These are phyloP conservation scores for Diaporthe citriasiana DNA, from an alignment of 2,329 filamentous ascomycete species.

Conservation along the genomic window DNA sequence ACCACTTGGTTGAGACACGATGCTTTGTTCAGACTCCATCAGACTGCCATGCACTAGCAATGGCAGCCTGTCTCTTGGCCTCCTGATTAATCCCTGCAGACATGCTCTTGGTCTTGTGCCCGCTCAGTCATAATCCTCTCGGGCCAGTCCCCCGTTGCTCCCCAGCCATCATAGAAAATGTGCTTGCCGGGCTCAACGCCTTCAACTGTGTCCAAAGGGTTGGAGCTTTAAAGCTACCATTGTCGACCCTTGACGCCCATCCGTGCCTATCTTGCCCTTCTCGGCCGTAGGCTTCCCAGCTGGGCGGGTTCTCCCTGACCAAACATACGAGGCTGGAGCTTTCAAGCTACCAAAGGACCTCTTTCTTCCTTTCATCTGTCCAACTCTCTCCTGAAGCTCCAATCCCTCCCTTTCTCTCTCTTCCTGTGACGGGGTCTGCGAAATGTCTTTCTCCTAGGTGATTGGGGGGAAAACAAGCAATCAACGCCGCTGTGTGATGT, in stretches of 20 bases:
- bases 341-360: slow-evolving; percentile 75
- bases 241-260: slow-evolving; percentile 54
- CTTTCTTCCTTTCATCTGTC: slow-evolving; percentile 37
- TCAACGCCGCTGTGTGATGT: slow-evolving; percentile 52
- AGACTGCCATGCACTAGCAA: slow-evolving; percentile 51
- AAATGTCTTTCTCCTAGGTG: slow-evolving; percentile 39
- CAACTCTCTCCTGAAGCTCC: background rate
- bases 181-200: slow-evolving; percentile 32
- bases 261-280: slow-evolving; percentile 45
- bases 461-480: slow-evolving; percentile 46
- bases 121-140: background rate
- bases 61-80: slow-evolving; percentile 42
- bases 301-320: slow-evolving; percentile 35
- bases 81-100: slow-evolving; percentile 15
- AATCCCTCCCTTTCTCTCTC: slow-evolving; percentile 45
- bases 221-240: slow-evolving; percentile 66
- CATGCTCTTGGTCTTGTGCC: background rate
- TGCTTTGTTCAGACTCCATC: slow-evolving; percentile 38
- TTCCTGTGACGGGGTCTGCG: slow-evolving; percentile 40
- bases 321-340: slow-evolving; percentile 68
- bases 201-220: slow-evolving; percentile 50
- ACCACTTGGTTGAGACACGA: slow-evolving; percentile 49
- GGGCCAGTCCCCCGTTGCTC: background rate
- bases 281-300: slow-evolving; percentile 46
- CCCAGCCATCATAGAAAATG: slow-evolving; percentile 19